These are phyloP conservation scores for Zizania palustris DNA, from an alignment of 202 grass and related monocot species.

Conservation along the genomic window DNA sequence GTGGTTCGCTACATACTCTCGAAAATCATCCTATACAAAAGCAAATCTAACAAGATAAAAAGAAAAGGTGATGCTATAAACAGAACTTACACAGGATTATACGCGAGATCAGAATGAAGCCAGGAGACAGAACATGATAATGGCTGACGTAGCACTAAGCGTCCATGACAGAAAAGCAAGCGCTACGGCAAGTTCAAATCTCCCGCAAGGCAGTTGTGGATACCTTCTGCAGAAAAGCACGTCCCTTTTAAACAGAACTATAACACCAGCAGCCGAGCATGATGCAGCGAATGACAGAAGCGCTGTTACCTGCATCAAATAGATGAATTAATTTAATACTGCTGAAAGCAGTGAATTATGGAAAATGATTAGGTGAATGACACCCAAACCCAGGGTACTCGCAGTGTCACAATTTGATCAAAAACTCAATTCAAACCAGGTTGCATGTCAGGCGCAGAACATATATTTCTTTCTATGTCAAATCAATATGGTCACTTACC, in stretches of 20 bases:
- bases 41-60: constrained; percentile 18
- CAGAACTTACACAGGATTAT: constrained; percentile 23
- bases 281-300: constrained; percentile 75
- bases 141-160: constrained; percentile 65
- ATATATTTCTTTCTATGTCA: constrained; percentile 1
- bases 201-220: constrained; percentile 60
- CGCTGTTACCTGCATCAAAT: constrained; percentile 65
- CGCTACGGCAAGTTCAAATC: constrained; percentile 61
- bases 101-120: constrained; percentile 56
- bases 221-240: constrained; percentile 74
- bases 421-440: constrained; percentile 9
- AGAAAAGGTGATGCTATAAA: constrained; percentile 31
- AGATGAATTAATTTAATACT: constrained; percentile 22
- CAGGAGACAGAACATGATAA: constrained; percentile 84
- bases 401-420: not conserved
- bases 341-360: not conserved
- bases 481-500: too few species aligned
- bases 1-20: constrained; percentile 28
- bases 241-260: constrained; percentile 75
- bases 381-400: not conserved
- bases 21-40: constrained; percentile 32
- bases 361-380: not conserved
- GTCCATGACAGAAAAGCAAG: constrained; percentile 80
- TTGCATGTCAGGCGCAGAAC: not conserved
- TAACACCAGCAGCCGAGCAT: constrained; percentile 73